phyloP scores from a whole-genome alignment of 768 basidiomycete genomes.

The Naganishia kalamii region DNA sequence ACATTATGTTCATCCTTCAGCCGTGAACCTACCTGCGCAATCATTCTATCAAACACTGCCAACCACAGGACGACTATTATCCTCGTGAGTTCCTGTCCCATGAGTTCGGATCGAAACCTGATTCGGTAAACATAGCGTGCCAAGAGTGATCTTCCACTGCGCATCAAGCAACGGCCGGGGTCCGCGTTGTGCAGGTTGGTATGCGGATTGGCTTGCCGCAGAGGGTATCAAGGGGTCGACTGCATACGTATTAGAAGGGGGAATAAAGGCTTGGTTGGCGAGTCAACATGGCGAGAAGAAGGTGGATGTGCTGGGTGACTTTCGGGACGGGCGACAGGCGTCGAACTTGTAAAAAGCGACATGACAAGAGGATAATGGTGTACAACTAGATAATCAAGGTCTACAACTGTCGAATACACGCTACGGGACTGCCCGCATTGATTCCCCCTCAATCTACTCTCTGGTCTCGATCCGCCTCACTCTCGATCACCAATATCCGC shows the following conservation, averaged over 20 bases:
- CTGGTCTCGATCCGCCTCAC: slow-evolving; percentile 33
- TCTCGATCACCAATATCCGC: slow-evolving; percentile 42
- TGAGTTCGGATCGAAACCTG: neutral
- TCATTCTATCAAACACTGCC: slow-evolving; percentile 49
- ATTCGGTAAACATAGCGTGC: slow-evolving; percentile 10
- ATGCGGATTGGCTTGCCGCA: slow-evolving; percentile 26
- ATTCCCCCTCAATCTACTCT: neutral
- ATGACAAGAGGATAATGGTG: neutral
- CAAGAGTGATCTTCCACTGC: slow-evolving; percentile 32
- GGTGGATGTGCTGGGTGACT: slow-evolving; percentile 2
- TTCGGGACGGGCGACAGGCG: neutral
- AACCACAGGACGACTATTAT: neutral
- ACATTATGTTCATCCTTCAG: slow-evolving; percentile 42
- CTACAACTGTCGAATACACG: neutral
- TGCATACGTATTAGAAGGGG: slow-evolving; percentile 24
- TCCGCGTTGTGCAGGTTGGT: slow-evolving; percentile 32
- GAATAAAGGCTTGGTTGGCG: slow-evolving; percentile 31
- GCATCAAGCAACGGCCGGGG: slow-evolving; percentile 28
- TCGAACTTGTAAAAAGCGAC: neutral
- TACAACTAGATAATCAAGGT: neutral
- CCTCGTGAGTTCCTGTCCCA: neutral
- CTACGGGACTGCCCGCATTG: no score
- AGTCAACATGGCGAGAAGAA: neutral
- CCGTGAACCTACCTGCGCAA: slow-evolving; percentile 52
- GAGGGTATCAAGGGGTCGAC: slow-evolving; percentile 7